phyloP scores from a whole-genome alignment of 1,139 yeast species.

The Pichia cactophila region DNA sequence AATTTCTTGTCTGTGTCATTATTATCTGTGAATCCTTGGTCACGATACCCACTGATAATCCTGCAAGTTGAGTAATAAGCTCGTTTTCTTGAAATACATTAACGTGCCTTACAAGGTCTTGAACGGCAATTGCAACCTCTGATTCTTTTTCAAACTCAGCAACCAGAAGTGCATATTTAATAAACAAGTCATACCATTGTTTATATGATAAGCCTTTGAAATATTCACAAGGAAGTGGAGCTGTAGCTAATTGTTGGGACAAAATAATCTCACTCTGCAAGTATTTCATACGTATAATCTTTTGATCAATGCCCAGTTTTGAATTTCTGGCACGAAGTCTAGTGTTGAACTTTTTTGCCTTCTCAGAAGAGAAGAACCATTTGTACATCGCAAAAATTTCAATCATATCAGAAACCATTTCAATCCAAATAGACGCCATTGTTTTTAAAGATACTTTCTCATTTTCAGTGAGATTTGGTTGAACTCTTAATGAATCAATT shows the following conservation, averaged over 20 bases:
- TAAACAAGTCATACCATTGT: conserved; percentile 78
- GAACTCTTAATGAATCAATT: conserved; percentile 34
- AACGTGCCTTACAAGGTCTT: conserved; percentile 68
- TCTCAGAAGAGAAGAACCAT: conserved; percentile 71
- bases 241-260: conserved; percentile 31
- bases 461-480: conserved; percentile 32
- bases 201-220: conserved; percentile 74
- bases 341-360: conserved; percentile 61
- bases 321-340: conserved; percentile 56
- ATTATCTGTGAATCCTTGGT: conserved; percentile 45
- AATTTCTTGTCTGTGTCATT: conserved; percentile 50
- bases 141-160: conserved; percentile 52
- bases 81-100: conserved; percentile 59
- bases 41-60: conserved; percentile 57
- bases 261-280: conserved; percentile 55
- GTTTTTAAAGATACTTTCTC: conserved; percentile 26
- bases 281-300: conserved; percentile 58
- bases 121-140: conserved; percentile 61
- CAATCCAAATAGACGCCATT: conserved; percentile 75
- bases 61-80: conserved; percentile 53
- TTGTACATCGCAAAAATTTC: conserved; percentile 74
- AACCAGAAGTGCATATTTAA: conserved; percentile 64
- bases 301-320: conserved; percentile 61
- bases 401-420: conserved; percentile 72
- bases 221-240: conserved; percentile 40